Conservation (phyloP, 1,284 basidiomycete species). For the Ceratobasidium sp. region DNA sequence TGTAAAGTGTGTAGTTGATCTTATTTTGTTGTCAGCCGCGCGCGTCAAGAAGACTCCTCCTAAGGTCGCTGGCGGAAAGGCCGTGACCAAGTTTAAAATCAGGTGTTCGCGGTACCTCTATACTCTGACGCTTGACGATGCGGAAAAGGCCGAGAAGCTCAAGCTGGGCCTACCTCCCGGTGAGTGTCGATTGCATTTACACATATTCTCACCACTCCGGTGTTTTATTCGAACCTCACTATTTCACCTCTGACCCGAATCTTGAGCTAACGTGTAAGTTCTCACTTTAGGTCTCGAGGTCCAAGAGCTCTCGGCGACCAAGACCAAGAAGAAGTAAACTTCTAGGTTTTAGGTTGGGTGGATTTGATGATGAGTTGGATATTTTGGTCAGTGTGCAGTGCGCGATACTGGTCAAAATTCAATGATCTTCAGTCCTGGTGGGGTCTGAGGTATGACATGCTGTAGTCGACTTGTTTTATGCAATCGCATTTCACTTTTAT, state of each 20-base stretch:
- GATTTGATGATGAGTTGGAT: conserved; percentile 40
- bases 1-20: neutral
- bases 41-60: conserved; percentile 94
- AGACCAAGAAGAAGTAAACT: conserved; percentile 58
- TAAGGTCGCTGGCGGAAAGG: conserved; percentile 74
- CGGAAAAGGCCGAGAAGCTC: conserved; percentile 99
- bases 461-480: conserved; percentile 21
- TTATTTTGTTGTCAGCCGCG: conserved; percentile 70
- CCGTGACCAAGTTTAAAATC: conserved; percentile 98
- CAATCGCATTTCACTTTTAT: conserved; percentile 24
- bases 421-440: neutral
- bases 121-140: conserved; percentile 94
- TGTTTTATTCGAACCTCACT: neutral
- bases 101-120: conserved; percentile 98
- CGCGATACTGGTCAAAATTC: conserved; percentile 10
- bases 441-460: conserved; percentile 25
- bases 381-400: conserved; percentile 29
- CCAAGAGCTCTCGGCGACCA: conserved; percentile 55
- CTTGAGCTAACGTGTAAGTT: neutral
- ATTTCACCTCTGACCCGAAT: neutral
- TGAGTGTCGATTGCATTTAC: conserved; percentile 57
- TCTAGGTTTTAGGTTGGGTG: conserved; percentile 15
- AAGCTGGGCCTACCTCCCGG: conserved; percentile 95
- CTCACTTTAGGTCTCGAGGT: conserved; percentile 50
- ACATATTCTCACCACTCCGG: neutral